Base-by-base conservation (phyloP, 495 filamentous ascomycete genomes). In the Filosporella fistucella region DNA sequence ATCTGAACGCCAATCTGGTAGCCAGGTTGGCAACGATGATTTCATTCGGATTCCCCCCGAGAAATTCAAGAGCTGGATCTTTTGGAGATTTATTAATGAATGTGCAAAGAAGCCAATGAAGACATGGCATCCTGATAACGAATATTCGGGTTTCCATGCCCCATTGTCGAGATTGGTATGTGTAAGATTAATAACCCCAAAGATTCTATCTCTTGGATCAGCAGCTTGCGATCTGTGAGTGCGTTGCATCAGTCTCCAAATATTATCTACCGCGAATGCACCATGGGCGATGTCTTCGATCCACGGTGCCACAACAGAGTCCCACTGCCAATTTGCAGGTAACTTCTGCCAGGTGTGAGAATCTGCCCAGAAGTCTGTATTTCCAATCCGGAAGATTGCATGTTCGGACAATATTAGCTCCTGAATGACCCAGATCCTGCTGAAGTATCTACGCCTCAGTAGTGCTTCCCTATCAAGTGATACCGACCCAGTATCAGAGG, bases 381-480 rank as follows among this genome's bases (percentile, higher is more conserved):
- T 24, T 7, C 51, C 56, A 9, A 62, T 42, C 11, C 45, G 37
- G 13, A 64, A 54, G 8, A 58, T 26, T 9, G 45, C 49, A 23
- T 24, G 42, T 9, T 21, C 38, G 0, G 61, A 44, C 9, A 58
- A 26, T 6, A 62, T 37, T 17, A 62, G 39, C 37, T 64, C 61
- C 29, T 64, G 59, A 8, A 64, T 48, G 12, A 64, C 54, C 57
- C 61, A 64, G 5, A 64, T 26, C 7, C 59, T 38, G 14, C 39
- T 60, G 43, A 64, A 64, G 37, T 62, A 64, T 20, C 47, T 49
- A 6, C 44, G 45, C 14, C 24, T 6, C 9, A 62, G 35, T 22
- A 64, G 1, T 3, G 38, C n/a, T n/a, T 35, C 14, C 7, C n/a
- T 35, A n/a, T 3, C 18, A 17, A 13, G 12, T 14, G 22, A 35